Evolutionary conservation across 768 basidiomycete genomes (phyloP), one percentile per base, ranked within the genome.

Genomic region (Xerocomus potaroensis): DNA sequence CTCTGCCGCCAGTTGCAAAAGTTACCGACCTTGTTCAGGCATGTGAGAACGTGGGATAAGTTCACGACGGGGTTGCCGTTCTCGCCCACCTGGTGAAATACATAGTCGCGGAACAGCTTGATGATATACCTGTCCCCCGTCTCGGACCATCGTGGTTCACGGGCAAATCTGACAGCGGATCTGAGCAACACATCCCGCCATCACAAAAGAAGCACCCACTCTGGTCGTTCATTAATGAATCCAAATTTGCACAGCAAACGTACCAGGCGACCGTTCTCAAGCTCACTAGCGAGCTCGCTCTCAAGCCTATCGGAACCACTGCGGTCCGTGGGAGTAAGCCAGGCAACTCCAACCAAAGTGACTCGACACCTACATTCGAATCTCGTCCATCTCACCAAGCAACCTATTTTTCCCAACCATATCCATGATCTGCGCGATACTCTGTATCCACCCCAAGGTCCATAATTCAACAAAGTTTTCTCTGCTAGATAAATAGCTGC

Each of bases 221-320:
- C 96, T 3, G 96, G 95, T n/a, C 96, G 78, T 62, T 99, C 96
- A 64, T 98, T 98, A 71, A 99, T 97, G 67, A 99, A 98, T 0
- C 92, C 92, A 57, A 99, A 85, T 69, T 98, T 99, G 65, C 84
- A 84, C 50, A 98, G 70, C 41, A 98, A 67, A 39, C 96, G 77
- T 24, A 97, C 87, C 9, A 98, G 73, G 22, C 96, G 77, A 1
- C 87, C 92, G 59, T 99, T 98, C 72, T 98, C 96, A 18, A 98
- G 74, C 63, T 98, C 95, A 32, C 84, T 78, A 68, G 84, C 75
- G 29, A 98, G 73, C 55, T 97, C 89, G 14, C 76, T 73, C 63
- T 98, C 93, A 15, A 97, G 70, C 26, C 77, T 72, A 59, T 99
- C 96, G 12, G 76, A 75, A 21, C 87, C 83, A 49, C 93, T 95